These are phyloP conservation scores for Theobroma grandiflorum DNA, from an alignment of 441 rosid genomes.

Conservation along the genomic window DNA sequence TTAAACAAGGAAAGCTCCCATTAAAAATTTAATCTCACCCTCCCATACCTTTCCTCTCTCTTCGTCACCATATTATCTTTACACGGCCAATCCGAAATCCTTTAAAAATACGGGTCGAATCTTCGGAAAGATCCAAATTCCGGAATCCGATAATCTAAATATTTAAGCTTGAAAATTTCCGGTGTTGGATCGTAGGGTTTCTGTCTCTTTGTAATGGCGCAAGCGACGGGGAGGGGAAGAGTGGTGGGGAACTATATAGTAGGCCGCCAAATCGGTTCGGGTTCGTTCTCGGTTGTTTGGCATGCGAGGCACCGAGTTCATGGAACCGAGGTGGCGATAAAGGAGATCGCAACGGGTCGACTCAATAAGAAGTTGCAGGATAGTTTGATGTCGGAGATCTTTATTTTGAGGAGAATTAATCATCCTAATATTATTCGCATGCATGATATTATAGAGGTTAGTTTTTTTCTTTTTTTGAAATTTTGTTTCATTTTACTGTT, in stretches of 20 bases:
- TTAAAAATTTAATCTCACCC: not conserved
- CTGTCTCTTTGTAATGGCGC: slow-evolving; percentile 55
- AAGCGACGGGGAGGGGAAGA: slow-evolving; percentile 63
- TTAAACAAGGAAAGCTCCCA: not conserved
- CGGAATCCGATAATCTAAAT: not conserved
- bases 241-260: slow-evolving; percentile 87
- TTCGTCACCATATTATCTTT: slow-evolving; percentile 29
- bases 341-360: slow-evolving; percentile 75
- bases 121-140: slow-evolving; percentile 35
- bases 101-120: slow-evolving; percentile 34
- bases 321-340: slow-evolving; percentile 94
- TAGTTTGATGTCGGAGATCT: slow-evolving; percentile 93
- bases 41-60: slow-evolving; percentile 27
- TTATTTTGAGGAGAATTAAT: slow-evolving; percentile 70
- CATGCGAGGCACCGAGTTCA: slow-evolving; percentile 89
- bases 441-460: slow-evolving; percentile 92
- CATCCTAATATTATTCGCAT: slow-evolving; percentile 92
- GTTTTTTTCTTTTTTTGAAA: not conserved
- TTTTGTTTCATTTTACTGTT: not conserved
- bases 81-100: slow-evolving; percentile 38
- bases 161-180: slow-evolving; percentile 21
- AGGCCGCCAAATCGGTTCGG: slow-evolving; percentile 90
- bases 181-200: slow-evolving; percentile 36
- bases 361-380: slow-evolving; percentile 90
- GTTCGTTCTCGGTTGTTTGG: slow-evolving; percentile 98